phyloP scores from a whole-genome alignment of 352 stramenopile species.

The Nothophytophthora sp. region DNA sequence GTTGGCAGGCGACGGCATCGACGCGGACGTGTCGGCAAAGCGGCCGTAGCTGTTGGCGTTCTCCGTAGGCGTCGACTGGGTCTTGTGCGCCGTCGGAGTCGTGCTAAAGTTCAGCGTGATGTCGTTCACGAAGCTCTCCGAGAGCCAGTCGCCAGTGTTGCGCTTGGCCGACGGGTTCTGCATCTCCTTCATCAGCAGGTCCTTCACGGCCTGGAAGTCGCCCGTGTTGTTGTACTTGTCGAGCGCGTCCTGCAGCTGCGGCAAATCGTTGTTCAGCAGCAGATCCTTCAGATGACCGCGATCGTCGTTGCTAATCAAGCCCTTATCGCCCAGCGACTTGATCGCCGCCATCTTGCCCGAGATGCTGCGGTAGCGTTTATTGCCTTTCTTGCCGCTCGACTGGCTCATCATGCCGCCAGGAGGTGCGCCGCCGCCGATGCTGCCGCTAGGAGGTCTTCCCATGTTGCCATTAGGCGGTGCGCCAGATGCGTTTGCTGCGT shows the following conservation, averaged over 20 bases:
- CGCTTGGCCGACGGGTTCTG: constrained; percentile 69
- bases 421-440: constrained; percentile 10
- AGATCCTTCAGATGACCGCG: constrained; percentile 75
- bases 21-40: constrained; percentile 12
- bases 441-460: constrained; percentile 16
- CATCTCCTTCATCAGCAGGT: constrained; percentile 65
- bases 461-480: constrained; percentile 15
- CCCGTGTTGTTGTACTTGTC: constrained; percentile 80
- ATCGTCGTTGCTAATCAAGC: constrained; percentile 70
- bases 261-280: constrained; percentile 78
- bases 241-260: constrained; percentile 70
- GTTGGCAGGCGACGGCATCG: constrained; percentile 16
- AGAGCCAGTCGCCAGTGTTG: constrained; percentile 71
- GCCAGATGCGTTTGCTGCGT: neutral
- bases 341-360: constrained; percentile 84
- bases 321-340: constrained; percentile 75
- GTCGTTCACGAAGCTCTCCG: constrained; percentile 77
- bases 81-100: constrained; percentile 13
- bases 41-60: constrained; percentile 15
- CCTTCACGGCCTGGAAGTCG: constrained; percentile 74
- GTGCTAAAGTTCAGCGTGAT: constrained; percentile 60
- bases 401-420: constrained; percentile 30
- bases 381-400: constrained; percentile 58
- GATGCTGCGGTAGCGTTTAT: constrained; percentile 77
- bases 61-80: constrained; percentile 17